Evolutionary conservation across 75 land plant species (phyloP), one percentile per base, ranked within the genome.

Genomic region (Cupressus sempervirens): DNA sequence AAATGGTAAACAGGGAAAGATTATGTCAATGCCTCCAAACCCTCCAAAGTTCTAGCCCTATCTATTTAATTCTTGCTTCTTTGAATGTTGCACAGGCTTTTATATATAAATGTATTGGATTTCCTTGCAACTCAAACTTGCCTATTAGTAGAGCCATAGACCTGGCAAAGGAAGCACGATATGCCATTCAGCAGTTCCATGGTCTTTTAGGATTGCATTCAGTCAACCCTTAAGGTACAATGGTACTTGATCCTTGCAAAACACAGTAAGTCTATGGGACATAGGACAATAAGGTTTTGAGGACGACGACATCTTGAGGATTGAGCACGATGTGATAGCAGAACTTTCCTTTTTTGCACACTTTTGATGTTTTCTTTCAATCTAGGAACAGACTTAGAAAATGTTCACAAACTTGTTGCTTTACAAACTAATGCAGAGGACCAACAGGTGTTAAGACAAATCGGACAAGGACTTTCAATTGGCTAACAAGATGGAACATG

Each of bases 1-100:
- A 89, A 68, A 65, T 86, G 36, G 88, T 97, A 8, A 91, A 93
- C 56, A 86, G 84, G 36, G 92, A 89, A 67, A 88, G 87, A 67
- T 79, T 95, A 15, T 67, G 89, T 81, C 85, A 84, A 85, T 95
- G 96, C 90, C 91, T 97, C 65, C 96, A 94, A 83, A 90, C 88
- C n/a, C 92, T 97, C 52, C 99, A 97, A 85, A 97, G 94, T 84
- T 93, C 98, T 12, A 97, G 99, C 68, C 98, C 99, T 16, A 97
- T 93, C 89, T 94, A 97, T 87, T 88, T 97, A 29, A 92, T 97
- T 35, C 89, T 97, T 32, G 94, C 95, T 18, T 97, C 99, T 12
- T 87, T 97, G 74, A 98, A 97, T 90, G 99, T 98, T 72, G 92
- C 98, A 14, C 93, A 93, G 85, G 93, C 92, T 84, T 96, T 94